phyloP scores from a whole-genome alignment of 371 early-diverging fungal species.

The Chytridium lagenaria region DNA sequence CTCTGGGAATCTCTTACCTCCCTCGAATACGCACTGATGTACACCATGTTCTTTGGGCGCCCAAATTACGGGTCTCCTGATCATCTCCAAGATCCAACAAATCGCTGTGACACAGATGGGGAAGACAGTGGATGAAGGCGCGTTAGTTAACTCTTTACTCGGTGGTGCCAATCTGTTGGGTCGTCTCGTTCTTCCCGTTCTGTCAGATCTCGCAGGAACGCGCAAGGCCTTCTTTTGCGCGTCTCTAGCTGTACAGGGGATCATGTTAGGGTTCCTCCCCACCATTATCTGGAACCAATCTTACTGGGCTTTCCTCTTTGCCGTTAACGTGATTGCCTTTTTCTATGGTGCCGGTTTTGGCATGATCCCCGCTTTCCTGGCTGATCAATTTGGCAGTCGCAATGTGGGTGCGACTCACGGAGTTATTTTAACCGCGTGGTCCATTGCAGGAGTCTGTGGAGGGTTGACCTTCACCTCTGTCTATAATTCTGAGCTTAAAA shows the following conservation, averaged over 20 bases:
- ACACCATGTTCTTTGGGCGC: conserved; percentile 14
- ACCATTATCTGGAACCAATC: conserved; percentile 52
- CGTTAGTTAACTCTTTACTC: conserved; percentile 64
- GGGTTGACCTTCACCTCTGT: conserved; percentile 68
- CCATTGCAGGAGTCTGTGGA: conserved; percentile 66
- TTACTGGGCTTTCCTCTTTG: conserved; percentile 60
- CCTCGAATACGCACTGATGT: conserved; percentile 61
- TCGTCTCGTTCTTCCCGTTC: conserved; percentile 59
- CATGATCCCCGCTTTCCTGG: conserved; percentile 70
- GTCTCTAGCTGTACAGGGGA: conserved; percentile 57
- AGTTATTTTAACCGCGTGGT: conserved; percentile 62
- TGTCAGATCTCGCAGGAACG: conserved; percentile 47
- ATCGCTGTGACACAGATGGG: conserved; percentile 64
- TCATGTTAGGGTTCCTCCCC: conserved; percentile 58
- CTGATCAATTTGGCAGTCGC: conserved; percentile 71
- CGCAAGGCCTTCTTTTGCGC: conserved; percentile 66
- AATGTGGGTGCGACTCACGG: conserved; percentile 66
- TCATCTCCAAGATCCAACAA: conserved; percentile 66
- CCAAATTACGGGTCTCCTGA: conserved; percentile 58
- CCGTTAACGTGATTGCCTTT: conserved; percentile 40
- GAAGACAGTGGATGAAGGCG: conserved; percentile 54
- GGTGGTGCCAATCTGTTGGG: conserved; percentile 70
- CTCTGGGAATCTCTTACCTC: conserved; percentile 59
- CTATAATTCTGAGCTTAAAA: conserved; percentile 54
- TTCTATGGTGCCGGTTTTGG: conserved; percentile 63